Percentiles rank a stretch among this genome's conserved stretches.
phyloP scores from a whole-genome alignment of 2,329 filamentous ascomycete genomes.

The Claviceps paspali region DNA sequence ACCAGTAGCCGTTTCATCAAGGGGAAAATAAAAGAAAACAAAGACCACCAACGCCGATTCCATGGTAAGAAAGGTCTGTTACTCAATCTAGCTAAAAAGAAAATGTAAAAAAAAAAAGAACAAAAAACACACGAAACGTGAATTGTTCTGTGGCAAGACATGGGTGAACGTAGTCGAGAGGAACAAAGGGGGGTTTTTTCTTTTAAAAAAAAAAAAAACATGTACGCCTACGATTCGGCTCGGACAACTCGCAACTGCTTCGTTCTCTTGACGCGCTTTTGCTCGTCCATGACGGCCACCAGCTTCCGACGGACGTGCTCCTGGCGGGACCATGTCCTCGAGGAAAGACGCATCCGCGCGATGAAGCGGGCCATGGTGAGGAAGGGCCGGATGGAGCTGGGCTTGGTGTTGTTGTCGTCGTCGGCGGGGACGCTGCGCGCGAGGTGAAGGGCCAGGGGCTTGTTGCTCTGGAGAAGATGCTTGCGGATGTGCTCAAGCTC shows the following conservation, averaged over 20 bases:
- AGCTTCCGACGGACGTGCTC: slow-evolving; percentile 34
- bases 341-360: slow-evolving; percentile 32
- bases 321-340: slow-evolving; percentile 34
- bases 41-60: no score
- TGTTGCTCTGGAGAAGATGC: slow-evolving; percentile 24
- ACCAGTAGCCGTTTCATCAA: no score
- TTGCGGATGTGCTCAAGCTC: slow-evolving; percentile 67
- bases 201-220: no score
- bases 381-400: slow-evolving; percentile 26
- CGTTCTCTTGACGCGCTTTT: slow-evolving; percentile 28
- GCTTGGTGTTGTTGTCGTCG: slow-evolving; percentile 7
- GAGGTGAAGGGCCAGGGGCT: slow-evolving; percentile 17
- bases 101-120: no score
- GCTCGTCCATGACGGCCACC: slow-evolving; percentile 31
- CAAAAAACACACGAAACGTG: no score
- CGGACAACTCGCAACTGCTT: slow-evolving; percentile 25
- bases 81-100: no score
- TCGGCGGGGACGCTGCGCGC: slow-evolving; percentile 4
- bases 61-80: no score
- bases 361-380: slow-evolving; percentile 35
- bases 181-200: no score
- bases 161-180: no score
- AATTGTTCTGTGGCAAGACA: no score
- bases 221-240: slow-evolving; percentile 4
- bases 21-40: no score